phyloP scores from a whole-genome alignment of 2,329 filamentous ascomycete genomes.

The Xylariaceae sp. region DNA sequence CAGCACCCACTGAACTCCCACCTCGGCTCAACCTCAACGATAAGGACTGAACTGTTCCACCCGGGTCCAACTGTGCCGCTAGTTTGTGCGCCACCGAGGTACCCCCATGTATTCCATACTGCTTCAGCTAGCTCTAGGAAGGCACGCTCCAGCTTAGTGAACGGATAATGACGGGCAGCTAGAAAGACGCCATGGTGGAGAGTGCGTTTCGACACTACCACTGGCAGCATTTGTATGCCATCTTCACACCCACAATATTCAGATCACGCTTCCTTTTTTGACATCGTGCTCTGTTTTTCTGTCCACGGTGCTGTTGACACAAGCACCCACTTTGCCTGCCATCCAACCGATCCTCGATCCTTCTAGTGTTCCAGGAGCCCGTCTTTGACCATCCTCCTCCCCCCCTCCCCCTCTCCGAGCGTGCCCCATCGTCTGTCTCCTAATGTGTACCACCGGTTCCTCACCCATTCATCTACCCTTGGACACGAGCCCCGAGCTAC shows the following conservation, averaged over 20 bases:
- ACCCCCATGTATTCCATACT: too few relatives aligned
- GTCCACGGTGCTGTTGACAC: slow-evolving; percentile 1
- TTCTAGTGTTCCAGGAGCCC: neutral
- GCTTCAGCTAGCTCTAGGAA: too few relatives aligned
- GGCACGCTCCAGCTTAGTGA: neutral
- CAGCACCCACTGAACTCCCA: neutral
- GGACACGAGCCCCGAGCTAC: slow-evolving; percentile 19
- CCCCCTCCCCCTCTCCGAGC: slow-evolving; percentile 11
- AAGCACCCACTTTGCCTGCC: slow-evolving; percentile 6
- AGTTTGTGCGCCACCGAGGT: too few relatives aligned
- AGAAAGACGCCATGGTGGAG: neutral
- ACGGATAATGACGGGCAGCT: neutral
- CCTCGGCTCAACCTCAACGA: neutral
- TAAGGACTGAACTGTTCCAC: too few relatives aligned
- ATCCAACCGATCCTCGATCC: neutral
- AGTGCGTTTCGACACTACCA: neutral
- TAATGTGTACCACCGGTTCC: slow-evolving; percentile 26
- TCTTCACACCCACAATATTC: slow-evolving; percentile 6
- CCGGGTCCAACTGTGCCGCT: too few relatives aligned
- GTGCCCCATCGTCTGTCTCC: slow-evolving; percentile 16
- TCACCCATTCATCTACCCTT: slow-evolving; percentile 15
- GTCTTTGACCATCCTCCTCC: neutral
- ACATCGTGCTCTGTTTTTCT: slow-evolving; percentile 4
- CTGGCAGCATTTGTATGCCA: neutral
- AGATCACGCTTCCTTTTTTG: slow-evolving; percentile 5